Evolutionary conservation across 2,329 filamentous ascomycete species (phyloP).

Genomic region (Teratosphaeria gauchensis): DNA sequence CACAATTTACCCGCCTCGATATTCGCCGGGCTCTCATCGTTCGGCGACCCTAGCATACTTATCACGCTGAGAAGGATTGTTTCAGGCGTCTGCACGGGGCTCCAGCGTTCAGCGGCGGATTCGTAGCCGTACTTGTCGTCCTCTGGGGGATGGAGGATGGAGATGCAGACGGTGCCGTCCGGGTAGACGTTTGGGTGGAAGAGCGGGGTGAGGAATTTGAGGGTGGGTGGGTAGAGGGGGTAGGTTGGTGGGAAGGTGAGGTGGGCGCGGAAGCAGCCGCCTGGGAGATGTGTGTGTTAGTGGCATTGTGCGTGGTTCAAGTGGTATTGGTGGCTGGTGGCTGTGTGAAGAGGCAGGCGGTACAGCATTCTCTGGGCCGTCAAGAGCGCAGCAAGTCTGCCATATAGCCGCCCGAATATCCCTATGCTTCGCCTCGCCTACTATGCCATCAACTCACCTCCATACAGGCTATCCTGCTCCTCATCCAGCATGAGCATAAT

Average conservation of each 20-base stretch:
- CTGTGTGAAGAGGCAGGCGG: no score
- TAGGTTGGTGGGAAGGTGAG: slow-evolving; percentile 79
- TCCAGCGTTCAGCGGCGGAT: slow-evolving; percentile 81
- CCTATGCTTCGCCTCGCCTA: no score
- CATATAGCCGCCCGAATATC: no score
- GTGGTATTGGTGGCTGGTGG: no score
- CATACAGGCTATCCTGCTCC: slow-evolving; percentile 68
- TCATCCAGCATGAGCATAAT: slow-evolving; percentile 98
- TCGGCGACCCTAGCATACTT: slow-evolving; percentile 82
- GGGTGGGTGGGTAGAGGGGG: slow-evolving; percentile 75
- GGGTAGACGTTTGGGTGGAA: slow-evolving; percentile 94
- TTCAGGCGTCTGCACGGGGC: slow-evolving; percentile 87
- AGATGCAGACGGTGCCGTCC: slow-evolving; percentile 85
- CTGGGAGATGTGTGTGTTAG: slow-evolving; percentile 35
- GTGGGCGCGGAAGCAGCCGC: slow-evolving; percentile 82
- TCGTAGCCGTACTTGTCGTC: slow-evolving; percentile 95
- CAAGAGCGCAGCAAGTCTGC: no score
- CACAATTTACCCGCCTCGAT: slow-evolving; percentile 84
- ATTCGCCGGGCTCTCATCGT: slow-evolving; percentile 92
- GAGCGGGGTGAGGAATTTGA: slow-evolving; percentile 76
- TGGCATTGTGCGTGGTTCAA: background rate
- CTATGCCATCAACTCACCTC: slow-evolving; percentile 49
- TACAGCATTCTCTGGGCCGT: no score
- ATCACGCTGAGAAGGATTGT: slow-evolving; percentile 89
- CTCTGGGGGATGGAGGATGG: slow-evolving; percentile 88